Conservation (phyloP, 2,329 filamentous ascomycete genomes). For the Pestalotiopsis sp. region DNA sequence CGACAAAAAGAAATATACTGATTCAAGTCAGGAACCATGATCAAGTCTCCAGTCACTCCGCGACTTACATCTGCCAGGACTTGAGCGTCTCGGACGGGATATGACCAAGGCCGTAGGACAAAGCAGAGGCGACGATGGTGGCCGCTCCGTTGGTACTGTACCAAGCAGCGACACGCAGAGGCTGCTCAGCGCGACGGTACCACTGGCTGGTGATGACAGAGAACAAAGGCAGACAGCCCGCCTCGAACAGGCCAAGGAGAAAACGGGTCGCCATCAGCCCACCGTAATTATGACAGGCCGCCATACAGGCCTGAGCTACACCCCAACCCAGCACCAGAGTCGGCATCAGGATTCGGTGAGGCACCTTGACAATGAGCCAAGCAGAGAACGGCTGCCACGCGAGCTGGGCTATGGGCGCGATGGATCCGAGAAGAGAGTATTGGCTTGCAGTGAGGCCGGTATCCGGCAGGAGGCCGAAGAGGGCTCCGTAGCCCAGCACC, state of each 20-base stretch:
- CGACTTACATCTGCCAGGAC: slow-evolving; percentile 43
- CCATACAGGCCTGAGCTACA: slow-evolving; percentile 50
- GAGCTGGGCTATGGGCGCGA: slow-evolving; percentile 61
- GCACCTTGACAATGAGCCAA: slow-evolving; percentile 60
- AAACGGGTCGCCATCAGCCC: slow-evolving; percentile 51
- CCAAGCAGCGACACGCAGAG: slow-evolving; percentile 66
- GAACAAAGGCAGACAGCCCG: slow-evolving; percentile 55
- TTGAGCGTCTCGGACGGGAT: slow-evolving; percentile 38
- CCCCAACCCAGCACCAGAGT: slow-evolving; percentile 40
- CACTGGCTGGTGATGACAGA: slow-evolving; percentile 64
- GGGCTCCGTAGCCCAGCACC: slow-evolving; percentile 59
- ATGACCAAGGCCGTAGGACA: slow-evolving; percentile 61
- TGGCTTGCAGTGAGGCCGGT: slow-evolving; percentile 53
- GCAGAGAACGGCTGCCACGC: slow-evolving; percentile 64
- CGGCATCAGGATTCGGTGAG: slow-evolving; percentile 14
- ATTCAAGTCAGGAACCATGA: neutral
- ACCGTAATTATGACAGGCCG: slow-evolving; percentile 45
- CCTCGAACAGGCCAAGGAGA: slow-evolving; percentile 54
- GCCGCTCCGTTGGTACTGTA: slow-evolving; percentile 64
- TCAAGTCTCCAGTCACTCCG: neutral
- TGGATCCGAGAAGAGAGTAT: slow-evolving; percentile 60
- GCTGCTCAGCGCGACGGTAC: slow-evolving; percentile 66
- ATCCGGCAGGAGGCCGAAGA: slow-evolving; percentile 55
- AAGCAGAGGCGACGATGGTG: slow-evolving; percentile 56
- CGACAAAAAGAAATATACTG: slow-evolving; percentile 63